Evolutionary conservation across 73 alveolate genomes (phyloP), one percentile per base, ranked within the genome.

Genomic region (Stentor roeselii): DNA sequence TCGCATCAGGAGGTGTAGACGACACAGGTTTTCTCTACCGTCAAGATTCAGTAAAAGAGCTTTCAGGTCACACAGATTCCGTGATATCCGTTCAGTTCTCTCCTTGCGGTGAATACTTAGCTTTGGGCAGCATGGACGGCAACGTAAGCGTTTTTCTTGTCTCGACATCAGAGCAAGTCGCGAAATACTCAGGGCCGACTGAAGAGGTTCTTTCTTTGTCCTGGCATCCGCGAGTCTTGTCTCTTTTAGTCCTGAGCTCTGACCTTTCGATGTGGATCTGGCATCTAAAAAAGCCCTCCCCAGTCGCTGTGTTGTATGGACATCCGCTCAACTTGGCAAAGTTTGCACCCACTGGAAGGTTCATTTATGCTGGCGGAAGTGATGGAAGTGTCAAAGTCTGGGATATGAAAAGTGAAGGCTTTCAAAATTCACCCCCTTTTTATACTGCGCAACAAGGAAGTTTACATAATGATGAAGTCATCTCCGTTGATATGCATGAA

Each of bases 241-340:
- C 37, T 30, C 11, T 67, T 30, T 21, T 27, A 14, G 80, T 34
- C 21, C 1, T 2, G 27, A 67, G 80, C 34, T 15, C 27, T 1
- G 80, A 67, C 42, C 80, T 21, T 21, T 67, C 80, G 21, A n/a
- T 67, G 14, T 67, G 80, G 42, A 40, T 67, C 41, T 67, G 80
- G 80, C 80, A 67, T 67, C 21, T 34, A 67, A 67, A 40, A 32
- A 67, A 67, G 34, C 21, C 21, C 42, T 21, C 80, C n/a, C 80
- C 80, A 27, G n/a, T 67, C 11, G 80, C 80, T 67, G 80, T 67
- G 21, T 30, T 67, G 14, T 67, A 67, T 67, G 80, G 80, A 30
- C 80, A 67, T 2, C 80, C 80, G 21, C 11, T 67, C 37, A 67
- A 34, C 2, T 27, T 67, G 2, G n/a, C 41, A 1, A 67, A 2